Evolutionary conservation across 2,329 filamentous ascomycete genomes (phyloP).

Genomic region (Fusarium palustre): DNA sequence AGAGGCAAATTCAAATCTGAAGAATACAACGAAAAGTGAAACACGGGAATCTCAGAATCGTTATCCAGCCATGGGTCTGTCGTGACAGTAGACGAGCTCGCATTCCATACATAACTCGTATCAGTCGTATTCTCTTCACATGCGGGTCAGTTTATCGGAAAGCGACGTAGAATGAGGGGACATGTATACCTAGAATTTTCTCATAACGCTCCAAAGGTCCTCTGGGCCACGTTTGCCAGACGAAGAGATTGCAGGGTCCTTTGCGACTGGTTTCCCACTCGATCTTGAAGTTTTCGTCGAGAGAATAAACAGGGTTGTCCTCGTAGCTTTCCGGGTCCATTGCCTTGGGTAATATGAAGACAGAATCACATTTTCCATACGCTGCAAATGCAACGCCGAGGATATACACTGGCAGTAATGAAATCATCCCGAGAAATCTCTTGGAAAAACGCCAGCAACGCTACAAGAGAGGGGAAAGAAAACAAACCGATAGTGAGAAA

Average conservation of each 20-base stretch:
- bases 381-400: rapidly evolving
- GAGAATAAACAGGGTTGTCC: not conserved
- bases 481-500: not conserved
- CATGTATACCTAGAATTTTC: not conserved
- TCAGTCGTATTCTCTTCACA: not conserved
- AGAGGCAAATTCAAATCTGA: not conserved
- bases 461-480: not conserved
- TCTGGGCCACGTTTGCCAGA: conserved; percentile 6
- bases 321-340: rapidly evolving
- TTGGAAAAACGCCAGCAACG: rapidly evolving
- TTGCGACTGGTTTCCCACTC: not conserved
- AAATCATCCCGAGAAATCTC: rapidly evolving
- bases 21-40: conserved; percentile 7
- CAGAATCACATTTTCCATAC: not conserved
- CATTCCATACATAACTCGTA: not conserved
- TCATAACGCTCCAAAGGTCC: not conserved
- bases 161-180: rapidly evolving
- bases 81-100: not conserved
- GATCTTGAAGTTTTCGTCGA: not conserved
- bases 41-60: not conserved
- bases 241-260: conserved; percentile 1
- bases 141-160: rapidly evolving
- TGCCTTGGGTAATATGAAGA: not conserved
- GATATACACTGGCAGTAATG: rapidly evolving
- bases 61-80: not conserved